Evolutionary conservation across 2,329 filamentous ascomycete genomes (phyloP), one percentile per base, ranked within the genome.

Genomic region (Colletotrichum plurivorum): DNA sequence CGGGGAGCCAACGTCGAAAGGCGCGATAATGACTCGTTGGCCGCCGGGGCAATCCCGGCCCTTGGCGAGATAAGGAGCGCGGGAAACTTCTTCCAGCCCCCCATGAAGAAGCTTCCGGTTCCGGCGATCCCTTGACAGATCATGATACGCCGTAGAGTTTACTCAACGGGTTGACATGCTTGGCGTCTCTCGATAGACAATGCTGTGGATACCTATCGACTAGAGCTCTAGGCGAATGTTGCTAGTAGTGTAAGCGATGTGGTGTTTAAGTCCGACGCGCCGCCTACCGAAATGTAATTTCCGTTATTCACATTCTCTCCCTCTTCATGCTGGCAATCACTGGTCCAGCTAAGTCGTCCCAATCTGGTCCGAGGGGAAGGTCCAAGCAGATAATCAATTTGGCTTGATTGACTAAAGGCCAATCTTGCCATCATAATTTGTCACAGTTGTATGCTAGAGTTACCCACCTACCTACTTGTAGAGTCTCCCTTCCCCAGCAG

Each of bases 61-160:
- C 22, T 31, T 18, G 15, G 41, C 18, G 16, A 39, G 66, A 69
- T 69, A 69, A 60, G 61, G 61, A 41, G 7, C 16, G 45, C 66
- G 62, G 66, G n/a, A 68, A 68, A 59, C 45, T 48, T 55, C 45
- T 48, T 52, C 54, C 63, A 46, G 12, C 41, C 48, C 65, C 27
- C 27, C 31, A 8, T 43, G 62, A 8, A 36, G 48, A 66, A 51
- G 63, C 49, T 66, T 69, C 62, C 62, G 62, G 66, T 66, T 65
- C 55, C 66, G 66, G 66, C 66, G 66, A 66, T 69, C 62, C 51
- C 41, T 43, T 45, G 7, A 15, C 18, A 16, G 43, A n/a, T 12
- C 39, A n/a, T 36, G 49, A 43, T 36, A 55, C 46, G 15, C 39
- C 18, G 51, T 27, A 41, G 12, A 2, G 27, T 20, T 66, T 45